Base-by-base conservation (phyloP, 2,329 filamentous ascomycete genomes). In the Colletotrichum spaethianum region DNA sequence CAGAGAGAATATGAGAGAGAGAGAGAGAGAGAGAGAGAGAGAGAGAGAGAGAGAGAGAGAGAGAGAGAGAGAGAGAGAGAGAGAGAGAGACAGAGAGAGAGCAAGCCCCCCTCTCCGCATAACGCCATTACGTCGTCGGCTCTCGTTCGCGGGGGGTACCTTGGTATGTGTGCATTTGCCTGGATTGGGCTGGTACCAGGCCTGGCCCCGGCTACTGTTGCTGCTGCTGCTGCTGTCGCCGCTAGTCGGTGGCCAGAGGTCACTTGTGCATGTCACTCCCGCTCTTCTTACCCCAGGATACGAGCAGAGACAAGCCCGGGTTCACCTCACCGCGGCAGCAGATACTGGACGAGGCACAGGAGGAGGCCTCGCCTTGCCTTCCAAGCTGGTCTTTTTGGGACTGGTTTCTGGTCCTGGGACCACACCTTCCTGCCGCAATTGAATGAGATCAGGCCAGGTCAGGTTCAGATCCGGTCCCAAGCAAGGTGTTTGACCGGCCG, bases 51-150 rank as follows among this genome's bases (percentile, higher is more conserved):
- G n/a, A n/a, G n/a, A n/a, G n/a, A n/a, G n/a, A n/a, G n/a, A n/a
- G n/a, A n/a, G n/a, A n/a, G n/a, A n/a, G n/a, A n/a, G n/a, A n/a
- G n/a, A n/a, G n/a, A n/a, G n/a, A n/a, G n/a, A n/a, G n/a, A n/a
- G n/a, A n/a, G n/a, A n/a, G n/a, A n/a, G n/a, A 44, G 11, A 16
- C 18, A 42, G 33, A 59, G 36, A 44, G 40, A 38, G 44, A 42
- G 31, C 60, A 60, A 44, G 38, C 44, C n/a, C 4, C 23, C 7
- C 23, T 50, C 64, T 56, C 50, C 56, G 53, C 59, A 69, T 60
- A 72, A 55, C 59, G 59, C 65, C 69, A 72, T 72, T 72, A 72
- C 70, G 70, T 70, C 65, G 69, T 72, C 53, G 65, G 70, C 44
- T 64, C 59, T 59, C 33, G 52, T 56, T 70, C 65, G 60, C 57